Conservation (phyloP, 2,329 filamentous ascomycete species). For the Chaetomium sp. region DNA sequence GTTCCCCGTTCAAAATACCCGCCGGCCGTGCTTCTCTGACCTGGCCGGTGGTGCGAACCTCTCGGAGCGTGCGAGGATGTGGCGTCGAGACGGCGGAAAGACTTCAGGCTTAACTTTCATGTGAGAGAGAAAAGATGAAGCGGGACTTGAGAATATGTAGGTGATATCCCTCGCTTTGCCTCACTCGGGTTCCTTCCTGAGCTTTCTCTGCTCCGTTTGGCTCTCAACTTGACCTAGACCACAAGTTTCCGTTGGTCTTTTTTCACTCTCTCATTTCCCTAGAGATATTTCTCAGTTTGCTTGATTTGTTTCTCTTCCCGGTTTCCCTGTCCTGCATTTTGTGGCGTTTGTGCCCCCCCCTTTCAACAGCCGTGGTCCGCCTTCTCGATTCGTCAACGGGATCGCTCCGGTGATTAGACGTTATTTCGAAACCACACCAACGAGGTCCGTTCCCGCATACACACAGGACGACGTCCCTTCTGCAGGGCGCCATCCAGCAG, state of each 20-base stretch:
- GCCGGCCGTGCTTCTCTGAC: slow-evolving; percentile 48
- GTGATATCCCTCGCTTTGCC: slow-evolving; percentile 19
- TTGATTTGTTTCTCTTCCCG: too few relatives aligned
- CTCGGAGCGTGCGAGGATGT: neutral
- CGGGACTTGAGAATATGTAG: slow-evolving; percentile 21
- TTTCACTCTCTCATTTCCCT: too few relatives aligned
- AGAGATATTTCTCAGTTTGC: too few relatives aligned
- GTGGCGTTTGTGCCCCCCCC: slow-evolving; percentile 3
- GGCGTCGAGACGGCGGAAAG: slow-evolving; percentile 11
- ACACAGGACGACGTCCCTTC: too few relatives aligned
- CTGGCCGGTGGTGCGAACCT: neutral
- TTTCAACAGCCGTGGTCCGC: slow-evolving; percentile 6
- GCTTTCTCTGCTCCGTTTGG: slow-evolving; percentile 16
- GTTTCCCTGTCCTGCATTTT: neutral
- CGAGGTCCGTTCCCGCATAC: slow-evolving; percentile 7
- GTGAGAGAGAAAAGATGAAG: slow-evolving; percentile 1
- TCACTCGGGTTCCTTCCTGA: slow-evolving; percentile 9
- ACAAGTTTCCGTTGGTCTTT: slow-evolving; percentile 6
- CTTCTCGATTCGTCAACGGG: slow-evolving; percentile 21
- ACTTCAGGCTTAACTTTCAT: slow-evolving; percentile 19
- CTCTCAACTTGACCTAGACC: slow-evolving; percentile 14
- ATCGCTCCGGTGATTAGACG: slow-evolving; percentile 19
- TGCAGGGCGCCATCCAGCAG: neutral
- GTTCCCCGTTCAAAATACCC: slow-evolving; percentile 32
- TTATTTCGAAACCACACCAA: slow-evolving; percentile 21